A percentile compares a stretch with the other conserved stretches of the same genome.
Conservation (phyloP, 768 basidiomycete species). For the Tephrocybe sp. region DNA sequence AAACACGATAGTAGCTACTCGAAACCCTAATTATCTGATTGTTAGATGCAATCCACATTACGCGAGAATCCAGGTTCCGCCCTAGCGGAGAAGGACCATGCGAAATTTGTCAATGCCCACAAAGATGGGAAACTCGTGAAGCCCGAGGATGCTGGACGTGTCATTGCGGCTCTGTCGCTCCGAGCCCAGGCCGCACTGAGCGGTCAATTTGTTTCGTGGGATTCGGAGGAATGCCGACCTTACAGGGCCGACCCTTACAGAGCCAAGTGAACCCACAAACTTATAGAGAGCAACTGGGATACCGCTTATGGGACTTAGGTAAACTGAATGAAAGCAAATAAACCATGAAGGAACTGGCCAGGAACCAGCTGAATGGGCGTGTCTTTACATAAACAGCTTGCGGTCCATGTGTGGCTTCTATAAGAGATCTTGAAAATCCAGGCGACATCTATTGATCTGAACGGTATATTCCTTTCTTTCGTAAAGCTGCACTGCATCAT, state of each 20-base stretch:
- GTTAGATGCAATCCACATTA: constrained; percentile 70
- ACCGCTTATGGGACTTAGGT: not conserved
- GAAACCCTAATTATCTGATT: not conserved
- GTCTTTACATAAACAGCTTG: not conserved
- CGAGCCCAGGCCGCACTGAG: constrained; percentile 58
- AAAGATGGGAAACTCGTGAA: constrained; percentile 69
- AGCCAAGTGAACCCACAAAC: constrained; percentile 4
- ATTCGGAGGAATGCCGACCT: constrained; percentile 63
- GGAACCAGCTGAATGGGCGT: not conserved
- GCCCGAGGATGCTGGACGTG: constrained; percentile 73
- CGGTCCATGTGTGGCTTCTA: not conserved
- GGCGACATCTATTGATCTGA: no score
- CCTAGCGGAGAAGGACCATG: constrained; percentile 58
- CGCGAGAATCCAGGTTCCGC: constrained; percentile 47
- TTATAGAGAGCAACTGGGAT: not conserved
- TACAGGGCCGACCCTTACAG: constrained; percentile 59
- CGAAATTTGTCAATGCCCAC: constrained; percentile 57
- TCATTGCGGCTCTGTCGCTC: constrained; percentile 77
- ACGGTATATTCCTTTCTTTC: not conserved
- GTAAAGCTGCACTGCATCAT: not conserved
- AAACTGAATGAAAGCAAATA: not conserved
- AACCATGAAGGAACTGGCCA: not conserved
- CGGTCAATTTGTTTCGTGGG: constrained; percentile 84
- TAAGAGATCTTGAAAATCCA: not conserved
- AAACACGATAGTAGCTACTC: not conserved